Evolutionary conservation across 345 rosid genomes (phyloP).

Genomic region (Arabis hirsuta): DNA sequence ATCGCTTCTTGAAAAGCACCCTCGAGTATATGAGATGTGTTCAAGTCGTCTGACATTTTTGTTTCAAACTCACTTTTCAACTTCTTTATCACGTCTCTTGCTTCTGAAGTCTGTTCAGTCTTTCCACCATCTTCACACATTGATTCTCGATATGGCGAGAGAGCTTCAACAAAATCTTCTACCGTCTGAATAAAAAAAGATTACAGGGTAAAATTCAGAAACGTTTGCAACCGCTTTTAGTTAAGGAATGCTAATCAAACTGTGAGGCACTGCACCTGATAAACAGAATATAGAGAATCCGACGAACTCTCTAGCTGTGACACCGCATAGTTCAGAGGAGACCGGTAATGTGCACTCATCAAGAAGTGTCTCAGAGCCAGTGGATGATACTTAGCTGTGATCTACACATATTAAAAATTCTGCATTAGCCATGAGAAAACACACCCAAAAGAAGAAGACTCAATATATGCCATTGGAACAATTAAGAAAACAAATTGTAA

Average conservation of each 20-base stretch:
- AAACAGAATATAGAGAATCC: conserved; percentile 70
- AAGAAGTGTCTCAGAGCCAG: conserved; percentile 81
- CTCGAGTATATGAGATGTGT: conserved; percentile 69
- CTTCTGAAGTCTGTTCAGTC: conserved; percentile 52
- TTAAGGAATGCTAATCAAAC: background rate
- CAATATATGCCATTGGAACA: background rate
- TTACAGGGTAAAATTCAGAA: background rate
- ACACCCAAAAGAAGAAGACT: background rate
- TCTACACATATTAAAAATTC: conserved; percentile 47
- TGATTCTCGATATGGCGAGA: conserved; percentile 52
- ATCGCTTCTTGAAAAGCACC: conserved; percentile 84
- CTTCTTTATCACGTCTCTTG: conserved; percentile 57
- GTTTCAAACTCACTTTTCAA: conserved; percentile 59
- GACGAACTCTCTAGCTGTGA: conserved; percentile 77
- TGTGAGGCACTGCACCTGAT: conserved; percentile 61
- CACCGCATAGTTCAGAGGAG: conserved; percentile 71
- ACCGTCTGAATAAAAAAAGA: conserved; percentile 55
- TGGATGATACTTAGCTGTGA: conserved; percentile 76
- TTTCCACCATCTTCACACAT: conserved; percentile 44
- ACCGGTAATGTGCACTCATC: conserved; percentile 82
- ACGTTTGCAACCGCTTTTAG: background rate
- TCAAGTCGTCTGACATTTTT: conserved; percentile 84
- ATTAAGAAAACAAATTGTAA: conserved; percentile 55
- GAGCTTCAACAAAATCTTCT: conserved; percentile 71
- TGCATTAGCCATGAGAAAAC: conserved; percentile 2